Evolutionary conservation across 345 rosid genomes (phyloP), one percentile per base, ranked within the genome.

Genomic region (Hibiscus mutabilis): DNA sequence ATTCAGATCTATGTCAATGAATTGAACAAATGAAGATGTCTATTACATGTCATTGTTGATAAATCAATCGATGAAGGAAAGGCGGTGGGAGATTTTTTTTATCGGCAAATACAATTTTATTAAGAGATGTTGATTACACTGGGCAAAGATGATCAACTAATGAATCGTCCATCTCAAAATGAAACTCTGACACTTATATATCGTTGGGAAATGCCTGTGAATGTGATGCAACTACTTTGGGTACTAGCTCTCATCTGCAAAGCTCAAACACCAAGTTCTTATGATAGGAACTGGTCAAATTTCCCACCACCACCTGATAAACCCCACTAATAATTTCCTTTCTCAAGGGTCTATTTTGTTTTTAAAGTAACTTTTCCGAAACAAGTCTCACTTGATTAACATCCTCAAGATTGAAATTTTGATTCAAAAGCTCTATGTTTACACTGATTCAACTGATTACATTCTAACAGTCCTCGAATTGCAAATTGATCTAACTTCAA

Each of bases 201-300:
- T 35, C 49, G 9, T 35, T 62, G 35, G 15, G 27, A 37, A 37
- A 11, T 40, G 12, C 51, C 9, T 63, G 51, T 63, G 51, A 63
- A n/a, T n/a, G n/a, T n/a, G n/a, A n/a, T 19, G 25, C 10, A 12
- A 59, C 16, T 15, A 12, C 0, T 15, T 16, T 24, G 3, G 19
- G 6, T 37, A 37, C 11, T 7, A 37, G 11, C 11, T 37, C 42
- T 37, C 42, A 37, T 37, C 42, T 37, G 42, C 42, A 37, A 37
- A 37, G 10, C 10, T 8, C 10, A 37, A 37, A 37, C 42, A 37
- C 11, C 29, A 21, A 24, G 10, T 16, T 71, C 40, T 27, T 71
- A 44, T 66, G 67, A 71, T 27, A 21, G 67, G 46, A 60, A 60
- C 67, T 27, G 9, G 29, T 71, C 74, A 27, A 71, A 27, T 16